Evolutionary conservation across 306 rosid genomes (phyloP).

Genomic region (Senna tora): DNA sequence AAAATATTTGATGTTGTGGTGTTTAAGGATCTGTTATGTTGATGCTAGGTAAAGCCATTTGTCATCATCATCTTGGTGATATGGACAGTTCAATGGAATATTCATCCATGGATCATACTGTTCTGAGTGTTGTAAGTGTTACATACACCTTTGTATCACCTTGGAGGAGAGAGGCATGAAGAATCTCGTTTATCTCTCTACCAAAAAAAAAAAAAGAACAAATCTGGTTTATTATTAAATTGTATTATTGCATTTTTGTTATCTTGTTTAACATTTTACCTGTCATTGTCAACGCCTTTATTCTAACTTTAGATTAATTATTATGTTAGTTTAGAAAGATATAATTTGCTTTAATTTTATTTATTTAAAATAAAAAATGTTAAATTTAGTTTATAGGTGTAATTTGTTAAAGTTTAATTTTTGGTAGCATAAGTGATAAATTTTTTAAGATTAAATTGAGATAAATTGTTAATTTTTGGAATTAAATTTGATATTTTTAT

Average conservation of each 20-base stretch:
- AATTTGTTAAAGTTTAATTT: too few relatives aligned
- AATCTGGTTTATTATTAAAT: too few relatives aligned
- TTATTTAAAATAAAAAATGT: too few relatives aligned
- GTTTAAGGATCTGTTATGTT: constrained; percentile 12
- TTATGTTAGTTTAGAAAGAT: neutral
- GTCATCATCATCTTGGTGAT: constrained; percentile 67
- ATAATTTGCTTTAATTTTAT: too few relatives aligned
- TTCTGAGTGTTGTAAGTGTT: neutral
- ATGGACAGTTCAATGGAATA: constrained; percentile 1
- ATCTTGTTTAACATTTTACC: constrained; percentile 61
- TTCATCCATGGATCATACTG: neutral
- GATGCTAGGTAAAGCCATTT: constrained; percentile 30
- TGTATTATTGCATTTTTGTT: too few relatives aligned
- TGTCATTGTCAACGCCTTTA: constrained; percentile 42
- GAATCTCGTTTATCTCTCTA: constrained; percentile 16
- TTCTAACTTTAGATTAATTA: too few relatives aligned
- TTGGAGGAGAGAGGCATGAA: constrained; percentile 20
- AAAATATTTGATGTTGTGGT: constrained; percentile 25
- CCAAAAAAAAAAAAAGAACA: too few relatives aligned
- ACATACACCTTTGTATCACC: constrained; percentile 1
- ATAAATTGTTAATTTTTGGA: too few relatives aligned
- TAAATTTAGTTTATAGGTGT: too few relatives aligned
- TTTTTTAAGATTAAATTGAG: too few relatives aligned
- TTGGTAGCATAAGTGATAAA: too few relatives aligned
- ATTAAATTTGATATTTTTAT: too few relatives aligned